These are phyloP conservation scores for Aegilops sharonensis DNA, from an alignment of 176 grass and related monocot species.

Conservation along the genomic window DNA sequence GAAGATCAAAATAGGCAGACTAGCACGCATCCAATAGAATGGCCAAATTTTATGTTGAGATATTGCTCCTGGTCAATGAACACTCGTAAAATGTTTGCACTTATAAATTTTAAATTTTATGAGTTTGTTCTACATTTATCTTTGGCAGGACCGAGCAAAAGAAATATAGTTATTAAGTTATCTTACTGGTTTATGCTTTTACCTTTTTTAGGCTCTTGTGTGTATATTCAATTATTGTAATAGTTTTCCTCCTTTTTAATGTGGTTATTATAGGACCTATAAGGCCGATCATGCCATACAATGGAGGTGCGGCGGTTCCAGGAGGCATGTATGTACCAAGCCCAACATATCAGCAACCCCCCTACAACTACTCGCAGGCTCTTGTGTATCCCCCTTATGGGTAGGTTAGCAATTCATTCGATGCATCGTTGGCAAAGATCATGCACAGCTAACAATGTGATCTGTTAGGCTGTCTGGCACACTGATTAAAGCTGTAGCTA, in stretches of 20 bases:
- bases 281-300: constrained; percentile 62
- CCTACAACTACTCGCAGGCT: constrained; percentile 64
- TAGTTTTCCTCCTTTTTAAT: constrained; percentile 41
- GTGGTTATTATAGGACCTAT: constrained; percentile 45
- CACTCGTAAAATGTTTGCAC: background rate
- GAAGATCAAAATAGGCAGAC: background rate
- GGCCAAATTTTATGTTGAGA: background rate
- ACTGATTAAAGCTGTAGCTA: constrained; percentile 47
- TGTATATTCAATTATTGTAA: constrained; percentile 34
- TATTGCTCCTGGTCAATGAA: background rate
- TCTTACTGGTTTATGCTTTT: constrained; percentile 19
- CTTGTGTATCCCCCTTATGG: constrained; percentile 63
- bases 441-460: constrained; percentile 35
- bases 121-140: too few relatives aligned
- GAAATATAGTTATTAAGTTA: background rate
- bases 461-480: constrained; percentile 41
- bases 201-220: background rate
- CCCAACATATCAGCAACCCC: constrained; percentile 66
- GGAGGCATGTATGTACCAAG: constrained; percentile 62
- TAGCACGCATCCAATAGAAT: background rate
- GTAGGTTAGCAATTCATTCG: constrained; percentile 56
- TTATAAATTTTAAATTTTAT: background rate
- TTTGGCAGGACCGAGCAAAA: constrained; percentile 2
- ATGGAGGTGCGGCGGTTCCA: constrained; percentile 56
- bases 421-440: constrained; percentile 41